These are phyloP conservation scores for Ambrosia hybrid DNA, from an alignment of 140 eudicot species.

Conservation along the genomic window DNA sequence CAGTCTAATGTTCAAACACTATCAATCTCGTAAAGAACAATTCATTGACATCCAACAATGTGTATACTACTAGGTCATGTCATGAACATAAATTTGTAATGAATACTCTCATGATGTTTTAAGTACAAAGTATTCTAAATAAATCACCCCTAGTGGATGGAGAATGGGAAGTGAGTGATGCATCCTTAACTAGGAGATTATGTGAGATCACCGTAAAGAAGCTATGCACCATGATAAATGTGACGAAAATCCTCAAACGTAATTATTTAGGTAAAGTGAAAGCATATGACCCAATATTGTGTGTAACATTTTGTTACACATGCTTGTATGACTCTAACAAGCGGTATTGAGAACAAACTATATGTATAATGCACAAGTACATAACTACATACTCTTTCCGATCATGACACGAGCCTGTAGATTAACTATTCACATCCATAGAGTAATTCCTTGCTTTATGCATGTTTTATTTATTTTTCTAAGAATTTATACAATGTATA, in stretches of 20 bases:
- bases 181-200: not conserved
- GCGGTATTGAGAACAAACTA: not conserved
- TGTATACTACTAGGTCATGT: not conserved
- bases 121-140: no score
- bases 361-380: no score
- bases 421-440: not conserved
- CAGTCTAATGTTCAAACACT: not conserved
- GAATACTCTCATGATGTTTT: no score
- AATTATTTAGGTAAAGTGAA: no score
- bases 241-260: no score
- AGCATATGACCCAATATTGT: no score
- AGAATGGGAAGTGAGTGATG: not conserved
- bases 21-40: not conserved
- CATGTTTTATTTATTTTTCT: not conserved
- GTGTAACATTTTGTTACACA: not conserved
- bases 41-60: not conserved
- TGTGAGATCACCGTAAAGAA: not conserved
- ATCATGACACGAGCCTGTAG: not conserved
- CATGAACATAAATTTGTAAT: not conserved
- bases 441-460: not conserved
- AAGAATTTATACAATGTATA: no score
- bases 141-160: not conserved
- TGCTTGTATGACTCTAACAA: not conserved
- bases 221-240: no score
- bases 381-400: not conserved